Evolutionary conservation across 305 asterid species (phyloP).

Genomic region (Nicotiana rustica): DNA sequence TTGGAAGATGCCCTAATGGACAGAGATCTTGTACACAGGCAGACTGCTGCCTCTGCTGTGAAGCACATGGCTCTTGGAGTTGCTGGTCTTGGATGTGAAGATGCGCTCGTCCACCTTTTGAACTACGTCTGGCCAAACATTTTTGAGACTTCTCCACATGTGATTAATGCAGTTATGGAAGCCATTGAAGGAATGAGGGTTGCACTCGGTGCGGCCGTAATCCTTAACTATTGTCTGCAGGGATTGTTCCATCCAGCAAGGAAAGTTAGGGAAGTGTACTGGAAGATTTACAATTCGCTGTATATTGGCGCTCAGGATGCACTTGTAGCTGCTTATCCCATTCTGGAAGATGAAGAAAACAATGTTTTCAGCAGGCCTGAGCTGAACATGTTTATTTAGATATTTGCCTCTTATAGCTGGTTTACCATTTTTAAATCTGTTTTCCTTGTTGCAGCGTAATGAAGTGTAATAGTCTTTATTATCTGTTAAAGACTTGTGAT

Average conservation of each 20-base stretch:
- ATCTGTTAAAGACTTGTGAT: background rate
- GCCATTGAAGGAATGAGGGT: slow-evolving; percentile 99
- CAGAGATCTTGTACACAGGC: slow-evolving; percentile 88
- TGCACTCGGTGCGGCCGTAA: slow-evolving; percentile 85
- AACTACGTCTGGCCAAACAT: slow-evolving; percentile 96
- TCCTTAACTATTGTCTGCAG: slow-evolving; percentile 93
- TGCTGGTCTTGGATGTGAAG: slow-evolving; percentile 96
- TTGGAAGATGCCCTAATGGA: slow-evolving; percentile 99
- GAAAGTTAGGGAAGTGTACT: slow-evolving; percentile 94
- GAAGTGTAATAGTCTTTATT: background rate
- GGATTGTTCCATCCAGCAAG: slow-evolving; percentile 98
- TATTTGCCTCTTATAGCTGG: background rate
- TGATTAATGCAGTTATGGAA: slow-evolving; percentile 94
- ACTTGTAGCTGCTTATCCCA: slow-evolving; percentile 89
- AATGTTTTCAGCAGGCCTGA: slow-evolving; percentile 69
- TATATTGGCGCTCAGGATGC: slow-evolving; percentile 95
- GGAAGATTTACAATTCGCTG: slow-evolving; percentile 91
- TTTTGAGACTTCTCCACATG: slow-evolving; percentile 95
- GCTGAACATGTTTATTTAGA: slow-evolving; percentile 66
- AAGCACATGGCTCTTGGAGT: slow-evolving; percentile 96
- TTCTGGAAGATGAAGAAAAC: slow-evolving; percentile 76
- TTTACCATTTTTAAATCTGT: background rate
- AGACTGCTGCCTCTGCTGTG: slow-evolving; percentile 95
- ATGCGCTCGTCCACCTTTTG: slow-evolving; percentile 85
- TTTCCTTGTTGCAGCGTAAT: background rate